phyloP scores from a whole-genome alignment of 2,329 filamentous ascomycete genomes.

The Chaetomiaceae sp. region DNA sequence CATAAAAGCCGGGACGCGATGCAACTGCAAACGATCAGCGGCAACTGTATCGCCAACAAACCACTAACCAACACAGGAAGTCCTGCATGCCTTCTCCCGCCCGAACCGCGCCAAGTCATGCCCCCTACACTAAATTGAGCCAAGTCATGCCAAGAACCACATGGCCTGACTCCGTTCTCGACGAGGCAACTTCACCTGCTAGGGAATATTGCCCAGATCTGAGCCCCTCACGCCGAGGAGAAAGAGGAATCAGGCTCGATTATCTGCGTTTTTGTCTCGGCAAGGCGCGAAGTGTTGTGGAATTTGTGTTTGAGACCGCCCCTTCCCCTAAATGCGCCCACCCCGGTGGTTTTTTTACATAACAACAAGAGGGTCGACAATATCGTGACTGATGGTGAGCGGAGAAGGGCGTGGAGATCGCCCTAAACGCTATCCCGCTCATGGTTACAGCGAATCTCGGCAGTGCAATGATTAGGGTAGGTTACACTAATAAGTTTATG shows the following conservation, averaged over 20 bases:
- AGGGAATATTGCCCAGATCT: background rate
- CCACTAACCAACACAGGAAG: too few relatives aligned
- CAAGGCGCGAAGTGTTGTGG: too few relatives aligned
- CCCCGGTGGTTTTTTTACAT: too few relatives aligned
- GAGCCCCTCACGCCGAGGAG: too few relatives aligned
- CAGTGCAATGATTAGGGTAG: constrained; percentile 11
- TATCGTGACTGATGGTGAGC: too few relatives aligned
- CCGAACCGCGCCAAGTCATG: background rate
- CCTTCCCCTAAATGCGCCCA: too few relatives aligned
- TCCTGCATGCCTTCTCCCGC: background rate
- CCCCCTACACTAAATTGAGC: background rate
- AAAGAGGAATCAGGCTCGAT: too few relatives aligned
- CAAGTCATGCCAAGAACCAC: constrained; percentile 7
- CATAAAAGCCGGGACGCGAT: background rate
- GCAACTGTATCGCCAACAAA: constrained; percentile 7
- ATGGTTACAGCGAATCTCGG: constrained; percentile 10
- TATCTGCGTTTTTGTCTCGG: too few relatives aligned
- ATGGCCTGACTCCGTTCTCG: constrained; percentile 7
- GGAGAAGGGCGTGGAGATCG: too few relatives aligned
- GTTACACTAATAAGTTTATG: background rate
- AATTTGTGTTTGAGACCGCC: too few relatives aligned
- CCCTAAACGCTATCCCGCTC: background rate
- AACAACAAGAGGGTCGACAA: too few relatives aligned
- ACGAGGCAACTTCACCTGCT: background rate
- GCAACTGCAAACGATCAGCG: background rate